These are phyloP conservation scores for Rhizopus sp. DNA, from an alignment of 371 early-diverging fungal species.

Conservation along the genomic window DNA sequence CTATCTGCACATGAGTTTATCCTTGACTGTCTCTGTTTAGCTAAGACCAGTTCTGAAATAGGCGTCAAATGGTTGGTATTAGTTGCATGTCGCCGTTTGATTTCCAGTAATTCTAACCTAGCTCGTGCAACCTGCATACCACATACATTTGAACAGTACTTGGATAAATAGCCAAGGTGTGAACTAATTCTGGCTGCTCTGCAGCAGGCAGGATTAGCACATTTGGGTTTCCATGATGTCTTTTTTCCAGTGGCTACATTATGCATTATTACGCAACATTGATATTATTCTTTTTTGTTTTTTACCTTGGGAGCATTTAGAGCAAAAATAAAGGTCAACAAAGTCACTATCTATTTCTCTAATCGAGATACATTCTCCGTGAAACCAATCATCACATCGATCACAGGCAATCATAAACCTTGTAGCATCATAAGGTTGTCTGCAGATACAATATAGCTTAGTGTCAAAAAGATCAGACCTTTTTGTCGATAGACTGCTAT, in stretches of 20 bases:
- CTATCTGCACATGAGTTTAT: slow-evolving; percentile 28
- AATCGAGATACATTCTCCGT: slow-evolving; percentile 66
- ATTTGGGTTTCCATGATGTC: slow-evolving; percentile 53
- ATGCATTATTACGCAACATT: not conserved
- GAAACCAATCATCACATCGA: slow-evolving; percentile 67
- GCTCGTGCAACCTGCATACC: slow-evolving; percentile 49
- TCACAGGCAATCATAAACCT: slow-evolving; percentile 71
- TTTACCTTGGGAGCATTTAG: slow-evolving; percentile 47
- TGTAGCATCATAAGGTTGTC: slow-evolving; percentile 51
- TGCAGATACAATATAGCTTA: slow-evolving; percentile 58
- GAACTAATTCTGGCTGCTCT: slow-evolving; percentile 34
- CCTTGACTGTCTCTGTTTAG: slow-evolving; percentile 16
- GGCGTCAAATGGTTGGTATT: not conserved
- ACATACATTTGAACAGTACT: slow-evolving; percentile 43
- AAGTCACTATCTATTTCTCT: slow-evolving; percentile 58
- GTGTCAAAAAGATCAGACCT: not conserved
- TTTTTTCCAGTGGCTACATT: slow-evolving; percentile 43
- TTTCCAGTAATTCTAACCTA: slow-evolving; percentile 35
- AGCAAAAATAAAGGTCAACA: slow-evolving; percentile 62
- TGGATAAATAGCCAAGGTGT: slow-evolving; percentile 36
- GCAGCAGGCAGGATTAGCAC: slow-evolving; percentile 46
- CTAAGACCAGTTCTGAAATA: slow-evolving; percentile 8
- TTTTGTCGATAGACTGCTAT: not conserved
- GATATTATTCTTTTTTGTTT: slow-evolving; percentile 1
- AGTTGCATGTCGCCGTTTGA: slow-evolving; percentile 24